Base-by-base conservation (phyloP, 129 eudicot genomes). In the Centaurea solstitialis region DNA sequence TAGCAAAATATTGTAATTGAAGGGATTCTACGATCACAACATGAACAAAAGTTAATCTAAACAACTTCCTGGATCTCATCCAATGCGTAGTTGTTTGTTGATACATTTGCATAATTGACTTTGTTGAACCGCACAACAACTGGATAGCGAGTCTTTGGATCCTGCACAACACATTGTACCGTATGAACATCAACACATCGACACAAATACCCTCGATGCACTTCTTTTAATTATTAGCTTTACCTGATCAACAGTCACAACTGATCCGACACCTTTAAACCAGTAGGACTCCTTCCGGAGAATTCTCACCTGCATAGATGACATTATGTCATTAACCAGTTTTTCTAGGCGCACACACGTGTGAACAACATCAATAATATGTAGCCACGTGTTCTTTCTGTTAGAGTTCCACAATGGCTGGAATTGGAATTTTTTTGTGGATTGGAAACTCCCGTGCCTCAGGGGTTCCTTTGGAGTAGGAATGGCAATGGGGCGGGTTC, bases 1-100 rank as follows among this genome's bases (percentile, higher is more conserved):
- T 85, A 77, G 86, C 85, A 79, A 66, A 81, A 76, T 24, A 67
- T 18, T 17, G 71, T 35, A 75, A 78, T 68, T 41, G 33, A 67
- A 82, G 79, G 80, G 50, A 79, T 47, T 78, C 87, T 86, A 83
- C 71, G 45, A 50, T 80, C 75, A 74, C 80, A 87, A 35, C 64
- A 77, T 78, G 82, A 78, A 71, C 61, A 30, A 4, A 73, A 41
- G 66, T 30, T 87, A 80, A 79, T 73, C 83, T 73, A 77, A 72
- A 89, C 88, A 72, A 89, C 88, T 86, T 89, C 94, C 80, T 89
- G 83, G 33, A 95, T 84, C 90, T 95, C 97, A 85, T 92, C 97
- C 97, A 95, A 88, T 82, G 99, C 99, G 73, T 92, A 95, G 93
- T 95, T 95, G 99, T 95, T 95, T 79, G 99, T 95, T 3, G 99